Conservation (phyloP, 1,139 yeast genomes). For the Martiniozyma asiatica region DNA sequence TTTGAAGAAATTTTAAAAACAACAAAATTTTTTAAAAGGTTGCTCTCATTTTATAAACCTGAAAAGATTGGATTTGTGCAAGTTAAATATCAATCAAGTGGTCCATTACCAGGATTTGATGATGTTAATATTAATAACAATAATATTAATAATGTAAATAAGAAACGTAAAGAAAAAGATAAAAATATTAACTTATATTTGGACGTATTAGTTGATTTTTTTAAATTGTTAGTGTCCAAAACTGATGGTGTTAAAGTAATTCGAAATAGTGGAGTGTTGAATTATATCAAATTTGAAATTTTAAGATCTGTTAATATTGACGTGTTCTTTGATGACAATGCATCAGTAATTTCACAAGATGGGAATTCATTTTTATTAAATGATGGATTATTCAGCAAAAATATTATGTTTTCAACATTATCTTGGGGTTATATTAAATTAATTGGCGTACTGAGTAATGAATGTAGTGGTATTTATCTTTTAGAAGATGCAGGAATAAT, state of each 20-base stretch:
- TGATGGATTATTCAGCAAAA: constrained; percentile 61
- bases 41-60: constrained; percentile 83
- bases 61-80: constrained; percentile 52
- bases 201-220: constrained; percentile 60
- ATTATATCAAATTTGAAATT: not conserved
- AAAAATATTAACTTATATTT: constrained; percentile 33
- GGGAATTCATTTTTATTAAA: constrained; percentile 19
- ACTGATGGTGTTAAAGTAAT: constrained; percentile 58
- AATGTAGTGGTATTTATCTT: constrained; percentile 50
- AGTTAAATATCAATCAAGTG: constrained; percentile 31
- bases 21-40: constrained; percentile 75
- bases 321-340: no score
- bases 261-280: constrained; percentile 56
- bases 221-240: constrained; percentile 53
- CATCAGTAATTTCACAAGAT: not conserved
- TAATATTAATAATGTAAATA: constrained; percentile 1
- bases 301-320: not conserved
- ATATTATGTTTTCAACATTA: constrained; percentile 49
- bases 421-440: constrained; percentile 70
- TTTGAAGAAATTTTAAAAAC: constrained; percentile 71
- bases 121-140: constrained; percentile 1
- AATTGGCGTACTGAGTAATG: constrained; percentile 58
- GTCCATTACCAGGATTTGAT: constrained; percentile 4
- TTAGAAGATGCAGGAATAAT: constrained; percentile 77
- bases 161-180: not conserved